phyloP scores from a whole-genome alignment of 306 rosid genomes.

The Acmispon strigosus region DNA sequence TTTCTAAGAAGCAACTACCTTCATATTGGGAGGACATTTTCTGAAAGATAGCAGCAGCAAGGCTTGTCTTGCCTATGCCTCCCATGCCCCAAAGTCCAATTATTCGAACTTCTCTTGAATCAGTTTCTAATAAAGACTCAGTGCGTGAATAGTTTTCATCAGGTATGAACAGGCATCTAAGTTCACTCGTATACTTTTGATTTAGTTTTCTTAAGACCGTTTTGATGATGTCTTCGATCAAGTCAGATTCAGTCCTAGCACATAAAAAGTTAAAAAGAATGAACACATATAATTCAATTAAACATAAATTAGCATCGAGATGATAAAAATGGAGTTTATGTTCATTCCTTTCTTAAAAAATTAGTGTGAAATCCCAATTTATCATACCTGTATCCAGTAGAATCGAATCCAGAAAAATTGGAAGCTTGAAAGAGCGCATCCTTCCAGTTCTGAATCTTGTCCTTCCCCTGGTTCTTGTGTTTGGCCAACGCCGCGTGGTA shows the following conservation, averaged over 20 bases:
- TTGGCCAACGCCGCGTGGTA: not conserved
- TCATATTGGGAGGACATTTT: not conserved
- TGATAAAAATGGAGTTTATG: no score
- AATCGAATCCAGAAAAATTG: not conserved
- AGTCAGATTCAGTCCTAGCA: not conserved
- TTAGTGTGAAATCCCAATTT: no score
- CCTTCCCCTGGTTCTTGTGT: not conserved
- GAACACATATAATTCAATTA: not conserved
- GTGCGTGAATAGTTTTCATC: not conserved
- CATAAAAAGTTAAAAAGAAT: not conserved
- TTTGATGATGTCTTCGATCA: not conserved
- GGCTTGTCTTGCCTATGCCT: constrained; percentile 21
- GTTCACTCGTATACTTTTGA: not conserved
- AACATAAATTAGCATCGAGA: no score
- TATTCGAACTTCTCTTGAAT: not conserved
- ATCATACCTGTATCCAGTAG: not conserved
- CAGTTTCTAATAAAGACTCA: not conserved
- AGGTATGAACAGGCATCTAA: not conserved
- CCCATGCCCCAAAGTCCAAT: constrained; percentile 30
- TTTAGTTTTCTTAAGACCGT: not conserved
- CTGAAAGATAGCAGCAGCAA: not conserved
- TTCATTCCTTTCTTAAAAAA: no score
- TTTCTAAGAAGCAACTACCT: not conserved
- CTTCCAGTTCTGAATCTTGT: not conserved
- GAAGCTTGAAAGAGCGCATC: not conserved